Conservation (phyloP, 306 rosid genomes). For the Glycyrrhiza uralensis region DNA sequence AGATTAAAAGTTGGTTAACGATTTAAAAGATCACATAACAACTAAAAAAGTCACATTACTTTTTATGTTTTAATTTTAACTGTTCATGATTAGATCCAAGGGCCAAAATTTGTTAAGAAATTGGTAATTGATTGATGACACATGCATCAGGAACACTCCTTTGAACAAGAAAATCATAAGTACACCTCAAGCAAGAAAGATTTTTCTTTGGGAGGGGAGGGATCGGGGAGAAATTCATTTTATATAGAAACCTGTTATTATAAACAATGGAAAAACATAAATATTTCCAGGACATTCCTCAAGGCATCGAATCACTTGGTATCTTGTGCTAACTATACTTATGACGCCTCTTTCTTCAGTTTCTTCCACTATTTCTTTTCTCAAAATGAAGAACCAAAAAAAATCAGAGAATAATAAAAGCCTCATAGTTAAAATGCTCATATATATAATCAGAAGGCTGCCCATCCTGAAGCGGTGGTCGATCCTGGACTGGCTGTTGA, state of each 20-base stretch:
- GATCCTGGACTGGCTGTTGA: conserved; percentile 60
- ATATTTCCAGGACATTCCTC: conserved; percentile 45
- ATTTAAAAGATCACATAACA: no score
- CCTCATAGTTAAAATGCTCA: conserved; percentile 48
- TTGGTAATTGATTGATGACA: neutral
- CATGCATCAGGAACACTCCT: neutral
- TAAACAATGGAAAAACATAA: conserved; percentile 21
- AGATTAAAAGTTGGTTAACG: no score
- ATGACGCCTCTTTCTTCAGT: conserved; percentile 28
- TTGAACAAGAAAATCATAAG: conserved; percentile 7
- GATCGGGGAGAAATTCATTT: conserved; percentile 8
- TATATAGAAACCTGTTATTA: conserved; percentile 28
- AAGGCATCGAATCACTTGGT: conserved; percentile 32
- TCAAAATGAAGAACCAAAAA: conserved; percentile 27
- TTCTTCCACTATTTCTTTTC: conserved; percentile 25
- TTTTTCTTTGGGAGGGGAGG: neutral
- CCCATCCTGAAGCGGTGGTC: conserved; percentile 90
- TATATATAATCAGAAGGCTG: conserved; percentile 78
- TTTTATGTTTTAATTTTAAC: no score
- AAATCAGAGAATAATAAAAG: conserved; percentile 33
- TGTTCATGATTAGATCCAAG: no score
- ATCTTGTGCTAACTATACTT: conserved; percentile 34
- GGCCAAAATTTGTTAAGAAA: no score
- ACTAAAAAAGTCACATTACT: no score
- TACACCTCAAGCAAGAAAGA: neutral